phyloP scores from a whole-genome alignment of 768 basidiomycete species.

The Lentinula boryana region DNA sequence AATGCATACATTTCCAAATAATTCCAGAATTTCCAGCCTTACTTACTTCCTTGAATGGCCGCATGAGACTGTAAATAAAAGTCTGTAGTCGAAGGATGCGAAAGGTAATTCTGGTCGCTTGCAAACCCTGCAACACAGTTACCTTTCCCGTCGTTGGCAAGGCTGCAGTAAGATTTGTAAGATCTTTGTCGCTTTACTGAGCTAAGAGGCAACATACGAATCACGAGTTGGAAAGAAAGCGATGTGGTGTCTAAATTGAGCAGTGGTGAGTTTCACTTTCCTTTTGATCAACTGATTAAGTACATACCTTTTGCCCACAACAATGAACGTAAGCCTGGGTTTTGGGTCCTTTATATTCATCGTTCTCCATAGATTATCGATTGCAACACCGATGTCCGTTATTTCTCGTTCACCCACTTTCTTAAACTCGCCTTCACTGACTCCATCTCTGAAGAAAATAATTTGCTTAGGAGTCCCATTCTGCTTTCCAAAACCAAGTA shows the following conservation, averaged over 20 bases:
- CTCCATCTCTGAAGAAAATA: slow-evolving; percentile 38
- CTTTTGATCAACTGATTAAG: not conserved
- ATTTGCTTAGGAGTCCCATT: slow-evolving; percentile 20
- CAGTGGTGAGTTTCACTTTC: too few relatives aligned
- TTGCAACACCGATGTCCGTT: slow-evolving; percentile 18
- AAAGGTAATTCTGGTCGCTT: slow-evolving; percentile 31
- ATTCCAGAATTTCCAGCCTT: not conserved
- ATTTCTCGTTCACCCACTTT: slow-evolving; percentile 38
- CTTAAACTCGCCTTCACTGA: slow-evolving; percentile 36
- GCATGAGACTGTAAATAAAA: slow-evolving; percentile 55
- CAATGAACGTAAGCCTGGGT: slow-evolving; percentile 46
- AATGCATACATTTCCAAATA: not conserved
- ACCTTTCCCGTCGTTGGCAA: slow-evolving; percentile 30
- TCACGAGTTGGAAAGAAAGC: slow-evolving; percentile 36
- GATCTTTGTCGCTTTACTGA: not conserved
- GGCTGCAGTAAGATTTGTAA: not conserved
- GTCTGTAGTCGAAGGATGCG: slow-evolving; percentile 39
- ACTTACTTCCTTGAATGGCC: slow-evolving; percentile 45
- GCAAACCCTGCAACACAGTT: slow-evolving; percentile 51
- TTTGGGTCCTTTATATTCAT: not conserved
- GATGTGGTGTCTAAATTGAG: slow-evolving; percentile 41
- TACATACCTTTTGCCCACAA: slow-evolving; percentile 51
- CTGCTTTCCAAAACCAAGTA: slow-evolving; percentile 13
- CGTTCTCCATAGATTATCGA: slow-evolving; percentile 13
- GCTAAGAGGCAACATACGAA: slow-evolving; percentile 6